These are phyloP conservation scores for Sporobolomyces phaffii DNA, from an alignment of 768 basidiomycete species.

Conservation along the genomic window DNA sequence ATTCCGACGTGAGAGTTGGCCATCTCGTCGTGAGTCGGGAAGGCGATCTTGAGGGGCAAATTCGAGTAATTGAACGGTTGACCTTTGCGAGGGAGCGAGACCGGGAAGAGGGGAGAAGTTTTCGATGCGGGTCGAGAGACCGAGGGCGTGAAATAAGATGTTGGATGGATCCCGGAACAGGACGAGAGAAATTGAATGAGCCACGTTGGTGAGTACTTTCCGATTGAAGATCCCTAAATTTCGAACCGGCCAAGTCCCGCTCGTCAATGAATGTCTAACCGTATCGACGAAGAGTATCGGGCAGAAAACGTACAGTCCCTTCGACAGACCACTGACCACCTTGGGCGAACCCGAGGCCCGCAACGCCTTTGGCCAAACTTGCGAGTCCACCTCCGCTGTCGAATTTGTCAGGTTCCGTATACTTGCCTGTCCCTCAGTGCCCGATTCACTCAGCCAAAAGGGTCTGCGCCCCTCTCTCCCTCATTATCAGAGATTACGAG, in stretches of 20 bases:
- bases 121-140: neutral
- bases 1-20: neutral
- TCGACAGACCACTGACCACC: conserved; percentile 33
- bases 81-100: neutral
- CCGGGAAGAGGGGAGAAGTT: neutral
- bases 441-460: too few relatives aligned
- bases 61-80: neutral
- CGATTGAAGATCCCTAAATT: conserved; percentile 28
- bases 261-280: too few relatives aligned
- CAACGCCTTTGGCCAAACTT: conserved; percentile 16
- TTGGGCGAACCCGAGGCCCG: neutral
- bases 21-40: conserved; percentile 28
- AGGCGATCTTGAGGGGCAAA: conserved; percentile 33
- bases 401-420: neutral
- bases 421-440: too few relatives aligned
- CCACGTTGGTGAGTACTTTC: conserved; percentile 15
- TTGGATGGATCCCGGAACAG: conserved; percentile 11
- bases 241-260: too few relatives aligned
- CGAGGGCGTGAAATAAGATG: conserved; percentile 13
- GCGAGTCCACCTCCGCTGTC: conserved; percentile 23
- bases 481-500: neutral
- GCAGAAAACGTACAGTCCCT: conserved; percentile 8
- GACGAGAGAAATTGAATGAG: conserved; percentile 27
- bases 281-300: neutral
- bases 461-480: too few relatives aligned